Base-by-base conservation (phyloP, 1,284 basidiomycete species). In the Rhodotorula sp. region DNA sequence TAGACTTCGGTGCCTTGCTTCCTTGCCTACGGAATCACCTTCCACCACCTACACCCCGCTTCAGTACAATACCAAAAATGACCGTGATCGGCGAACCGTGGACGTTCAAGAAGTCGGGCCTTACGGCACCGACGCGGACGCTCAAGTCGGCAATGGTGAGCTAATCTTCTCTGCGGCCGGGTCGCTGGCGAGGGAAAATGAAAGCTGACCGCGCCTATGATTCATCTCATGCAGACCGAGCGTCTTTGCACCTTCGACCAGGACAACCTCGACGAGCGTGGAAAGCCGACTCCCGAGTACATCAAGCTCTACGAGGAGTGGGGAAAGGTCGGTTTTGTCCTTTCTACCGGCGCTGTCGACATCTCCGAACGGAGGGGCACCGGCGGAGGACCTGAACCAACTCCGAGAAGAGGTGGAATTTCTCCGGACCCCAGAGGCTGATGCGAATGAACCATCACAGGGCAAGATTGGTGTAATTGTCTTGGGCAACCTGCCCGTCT, bases 221-320 rank as follows among this genome's bases (percentile, higher is more conserved):
- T 8, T 29, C 42, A 12, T n/a, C 6, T n/a, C 24, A 75, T 78
- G 76, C 73, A 74, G 56, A 81, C 80, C 1, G 80, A 81, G 69
- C 74, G 79, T 15, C 73, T 80, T 6, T 79, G 78, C 60, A 77
- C 76, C 0, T 81, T 75, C 71, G 62, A 74, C 55, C 68, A 65
- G 46, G 65, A 59, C 12, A 37, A 80, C 55, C 76, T 77, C 24
- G 74, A 75, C 30, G 71, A 64, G 18, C 73, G 80, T 24, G 80
- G 80, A 15, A 75, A 78, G 49, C 68, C 75, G 42, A 72, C 73
- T 6, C 60, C 70, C 0, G 78, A 73, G 46, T 81, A 81, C 70
- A 30, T 77, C 33, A 61, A 77, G 49, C 70, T 79, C 2, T 81
- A 81, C 72, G 67, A 78, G 67, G 74, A 77, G 29, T 81, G 80